Percentiles rank a stretch among this genome's conserved stretches.
phyloP scores from a whole-genome alignment of 305 asterid species.

The Solanum chacoense region DNA sequence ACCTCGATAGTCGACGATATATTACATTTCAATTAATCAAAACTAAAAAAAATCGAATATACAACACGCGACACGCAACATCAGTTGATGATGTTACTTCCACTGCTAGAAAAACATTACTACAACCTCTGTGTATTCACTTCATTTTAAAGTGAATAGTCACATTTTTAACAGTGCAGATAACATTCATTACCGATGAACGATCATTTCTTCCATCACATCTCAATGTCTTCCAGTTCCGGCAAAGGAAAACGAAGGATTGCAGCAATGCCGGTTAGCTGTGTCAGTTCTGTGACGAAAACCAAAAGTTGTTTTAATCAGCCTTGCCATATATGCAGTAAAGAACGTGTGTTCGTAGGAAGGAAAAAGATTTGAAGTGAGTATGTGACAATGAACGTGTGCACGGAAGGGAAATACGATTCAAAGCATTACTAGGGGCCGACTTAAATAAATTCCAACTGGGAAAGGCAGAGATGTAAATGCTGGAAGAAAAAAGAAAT shows the following conservation, averaged over 20 bases:
- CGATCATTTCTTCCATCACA: slow-evolving; percentile 25
- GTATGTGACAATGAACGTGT: background rate
- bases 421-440: background rate
- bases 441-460: background rate
- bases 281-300: slow-evolving; percentile 54
- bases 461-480: background rate
- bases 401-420: background rate
- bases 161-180: background rate
- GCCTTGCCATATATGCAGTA: background rate
- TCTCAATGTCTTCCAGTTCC: slow-evolving; percentile 87
- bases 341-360: background rate
- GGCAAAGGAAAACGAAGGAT: slow-evolving; percentile 93
- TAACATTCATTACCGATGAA: background rate
- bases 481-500: background rate
- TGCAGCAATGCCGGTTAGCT: slow-evolving; percentile 88
- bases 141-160: background rate
- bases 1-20: background rate
- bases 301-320: background rate
- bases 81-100: background rate
- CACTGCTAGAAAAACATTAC: background rate
- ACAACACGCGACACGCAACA: background rate
- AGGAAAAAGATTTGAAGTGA: background rate
- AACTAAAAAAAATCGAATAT: background rate
- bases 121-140: background rate
- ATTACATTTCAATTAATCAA: background rate